Percentiles rank a stretch among this genome's conserved stretches.
phyloP scores from a whole-genome alignment of 176 grass and related monocot genomes.

The Phragmites australis region DNA sequence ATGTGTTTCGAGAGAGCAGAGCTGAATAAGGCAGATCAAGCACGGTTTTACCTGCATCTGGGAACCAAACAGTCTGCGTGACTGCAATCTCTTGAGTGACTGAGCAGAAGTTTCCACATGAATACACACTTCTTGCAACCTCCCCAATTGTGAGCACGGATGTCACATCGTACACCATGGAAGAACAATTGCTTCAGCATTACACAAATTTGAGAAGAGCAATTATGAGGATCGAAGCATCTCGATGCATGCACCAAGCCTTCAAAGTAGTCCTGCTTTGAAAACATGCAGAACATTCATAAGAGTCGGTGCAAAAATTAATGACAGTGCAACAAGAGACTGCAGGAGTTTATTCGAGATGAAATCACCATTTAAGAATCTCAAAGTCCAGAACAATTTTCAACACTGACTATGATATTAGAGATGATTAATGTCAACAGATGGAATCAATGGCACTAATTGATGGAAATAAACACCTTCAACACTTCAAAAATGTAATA shows the following conservation, averaged over 20 bases:
- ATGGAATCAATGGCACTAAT: neutral
- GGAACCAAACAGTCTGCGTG: constrained; percentile 33
- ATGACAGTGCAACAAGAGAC: too few relatives aligned
- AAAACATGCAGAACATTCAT: constrained; percentile 37
- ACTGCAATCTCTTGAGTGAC: constrained; percentile 41
- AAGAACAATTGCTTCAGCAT: constrained; percentile 68
- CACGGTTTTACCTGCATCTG: constrained; percentile 55
- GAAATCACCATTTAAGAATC: neutral
- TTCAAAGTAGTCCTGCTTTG: constrained; percentile 63
- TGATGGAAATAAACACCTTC: constrained; percentile 3
- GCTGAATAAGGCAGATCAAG: constrained; percentile 4
- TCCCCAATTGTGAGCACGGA: constrained; percentile 25
- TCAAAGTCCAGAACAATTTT: constrained; percentile 16
- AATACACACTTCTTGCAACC: constrained; percentile 66
- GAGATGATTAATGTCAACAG: neutral
- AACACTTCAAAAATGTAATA: neutral
- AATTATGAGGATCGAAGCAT: constrained; percentile 52
- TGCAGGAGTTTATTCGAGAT: neutral
- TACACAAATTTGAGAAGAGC: constrained; percentile 48
- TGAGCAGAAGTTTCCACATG: constrained; percentile 74
- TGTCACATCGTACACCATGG: constrained; percentile 68
- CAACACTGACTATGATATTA: constrained; percentile 7
- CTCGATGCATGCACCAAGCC: constrained; percentile 69
- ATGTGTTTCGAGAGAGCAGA: neutral
- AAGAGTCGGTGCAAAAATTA: neutral